Conservation (phyloP, 2,329 filamentous ascomycete species). For the Colletotrichum sp. region DNA sequence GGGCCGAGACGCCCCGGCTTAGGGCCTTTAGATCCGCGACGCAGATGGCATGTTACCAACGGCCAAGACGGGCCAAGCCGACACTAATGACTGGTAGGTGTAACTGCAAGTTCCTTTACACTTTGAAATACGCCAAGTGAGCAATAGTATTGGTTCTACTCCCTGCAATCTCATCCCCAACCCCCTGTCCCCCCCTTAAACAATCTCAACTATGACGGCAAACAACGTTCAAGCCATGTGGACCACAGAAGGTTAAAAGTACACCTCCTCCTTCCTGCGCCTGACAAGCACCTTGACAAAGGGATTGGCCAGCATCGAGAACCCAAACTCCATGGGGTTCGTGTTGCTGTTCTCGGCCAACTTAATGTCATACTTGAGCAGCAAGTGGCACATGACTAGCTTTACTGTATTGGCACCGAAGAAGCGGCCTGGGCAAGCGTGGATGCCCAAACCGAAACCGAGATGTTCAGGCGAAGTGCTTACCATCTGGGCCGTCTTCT, state of each 20-base stretch:
- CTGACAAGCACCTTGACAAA: not conserved
- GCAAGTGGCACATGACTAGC: conserved; percentile 29
- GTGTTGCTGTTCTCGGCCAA: not conserved
- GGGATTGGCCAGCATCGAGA: conserved; percentile 10
- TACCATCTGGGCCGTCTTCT: conserved; percentile 34
- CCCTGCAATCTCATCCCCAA: not conserved
- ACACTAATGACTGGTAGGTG: not conserved
- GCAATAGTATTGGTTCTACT: not conserved
- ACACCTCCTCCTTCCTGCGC: not conserved
- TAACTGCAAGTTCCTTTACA: not conserved
- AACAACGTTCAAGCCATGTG: not conserved
- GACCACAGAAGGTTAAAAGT: not conserved
- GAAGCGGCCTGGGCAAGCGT: conserved; percentile 47
- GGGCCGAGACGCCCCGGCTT: not conserved
- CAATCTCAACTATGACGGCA: not conserved
- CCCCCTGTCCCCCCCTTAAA: not conserved
- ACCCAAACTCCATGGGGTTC: not conserved
- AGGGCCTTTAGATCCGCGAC: not conserved
- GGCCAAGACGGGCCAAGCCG: not conserved
- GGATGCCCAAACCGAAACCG: conserved; percentile 43
- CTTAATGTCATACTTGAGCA: conserved; percentile 32
- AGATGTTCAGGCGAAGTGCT: conserved; percentile 33
- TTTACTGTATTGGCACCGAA: conserved; percentile 46
- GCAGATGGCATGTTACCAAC: not conserved
- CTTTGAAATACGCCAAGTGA: not conserved